Evolutionary conservation across 345 rosid species (phyloP).

Genomic region (Brassica rapa): DNA sequence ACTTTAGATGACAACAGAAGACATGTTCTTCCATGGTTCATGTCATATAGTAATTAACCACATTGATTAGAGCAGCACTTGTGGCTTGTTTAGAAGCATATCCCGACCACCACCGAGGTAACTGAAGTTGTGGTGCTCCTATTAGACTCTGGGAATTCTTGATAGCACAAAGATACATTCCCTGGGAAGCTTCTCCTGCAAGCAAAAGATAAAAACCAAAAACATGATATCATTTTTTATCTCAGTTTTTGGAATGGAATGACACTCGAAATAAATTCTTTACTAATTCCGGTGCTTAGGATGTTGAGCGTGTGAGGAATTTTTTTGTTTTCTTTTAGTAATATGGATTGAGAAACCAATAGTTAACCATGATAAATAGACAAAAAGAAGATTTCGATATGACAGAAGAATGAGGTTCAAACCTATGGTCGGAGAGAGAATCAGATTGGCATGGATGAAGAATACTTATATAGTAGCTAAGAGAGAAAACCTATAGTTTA

Average conservation of each 20-base stretch:
- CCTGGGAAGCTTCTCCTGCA: conserved; percentile 59
- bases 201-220: not conserved
- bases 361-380: no score
- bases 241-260: not conserved
- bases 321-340: no score
- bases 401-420: no score
- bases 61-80: conserved; percentile 17
- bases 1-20: no score
- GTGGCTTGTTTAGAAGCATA: conserved; percentile 39
- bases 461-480: no score
- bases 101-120: not conserved
- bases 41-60: conserved; percentile 51
- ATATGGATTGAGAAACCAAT: no score
- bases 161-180: conserved; percentile 52
- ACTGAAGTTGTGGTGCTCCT: conserved; percentile 56
- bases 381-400: no score
- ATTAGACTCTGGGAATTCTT: conserved; percentile 53
- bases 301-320: no score
- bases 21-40: conserved; percentile 45
- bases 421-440: no score
- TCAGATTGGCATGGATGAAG: no score
- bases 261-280: no score
- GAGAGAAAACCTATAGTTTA: not conserved
- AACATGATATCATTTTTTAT: not conserved
- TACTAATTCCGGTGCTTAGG: no score